These are phyloP conservation scores for Emericellopsis atlantica DNA, from an alignment of 2,329 filamentous ascomycete species.

Conservation along the genomic window DNA sequence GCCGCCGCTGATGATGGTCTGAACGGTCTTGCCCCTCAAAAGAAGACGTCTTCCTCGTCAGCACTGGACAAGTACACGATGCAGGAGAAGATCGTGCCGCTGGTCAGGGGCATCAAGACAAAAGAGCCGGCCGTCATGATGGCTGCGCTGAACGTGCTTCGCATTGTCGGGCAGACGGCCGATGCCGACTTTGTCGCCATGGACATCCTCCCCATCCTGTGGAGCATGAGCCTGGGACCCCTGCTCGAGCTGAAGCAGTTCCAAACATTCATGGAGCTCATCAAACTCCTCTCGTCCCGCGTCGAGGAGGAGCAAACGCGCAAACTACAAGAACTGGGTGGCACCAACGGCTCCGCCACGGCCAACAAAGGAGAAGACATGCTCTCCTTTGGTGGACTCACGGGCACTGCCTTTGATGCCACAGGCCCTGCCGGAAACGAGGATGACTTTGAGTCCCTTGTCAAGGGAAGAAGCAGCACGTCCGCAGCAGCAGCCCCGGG, in stretches of 20 bases:
- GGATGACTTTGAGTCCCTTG: conserved; percentile 77
- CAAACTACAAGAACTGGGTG: conserved; percentile 70
- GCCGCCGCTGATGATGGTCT: conserved; percentile 53
- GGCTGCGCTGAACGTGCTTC: conserved; percentile 74
- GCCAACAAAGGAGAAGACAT: conserved; percentile 50
- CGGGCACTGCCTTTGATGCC: conserved; percentile 42
- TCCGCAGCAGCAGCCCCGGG: conserved; percentile 2
- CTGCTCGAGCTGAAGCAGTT: conserved; percentile 82
- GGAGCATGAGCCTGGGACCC: conserved; percentile 84
- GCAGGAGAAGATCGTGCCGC: conserved; percentile 89
- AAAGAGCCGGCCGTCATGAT: conserved; percentile 98
- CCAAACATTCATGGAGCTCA: conserved; percentile 77
- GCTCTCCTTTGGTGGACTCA: conserved; percentile 57
- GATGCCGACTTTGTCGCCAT: conserved; percentile 87
- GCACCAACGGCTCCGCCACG: conserved; percentile 34
- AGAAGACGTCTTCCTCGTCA: conserved; percentile 51
- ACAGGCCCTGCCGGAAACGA: conserved; percentile 37
- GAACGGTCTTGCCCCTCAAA: conserved; percentile 52
- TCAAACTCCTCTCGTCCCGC: conserved; percentile 64
- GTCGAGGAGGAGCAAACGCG: conserved; percentile 83
- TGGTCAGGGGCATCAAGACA: conserved; percentile 88
- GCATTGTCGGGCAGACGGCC: conserved; percentile 67
- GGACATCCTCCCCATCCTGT: conserved; percentile 80
- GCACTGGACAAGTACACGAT: conserved; percentile 96
- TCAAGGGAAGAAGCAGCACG: conserved; percentile 49